Evolutionary conservation across 2,329 filamentous ascomycete species (phyloP), one percentile per base, ranked within the genome.

Genomic region (Fusarium agapanthi): DNA sequence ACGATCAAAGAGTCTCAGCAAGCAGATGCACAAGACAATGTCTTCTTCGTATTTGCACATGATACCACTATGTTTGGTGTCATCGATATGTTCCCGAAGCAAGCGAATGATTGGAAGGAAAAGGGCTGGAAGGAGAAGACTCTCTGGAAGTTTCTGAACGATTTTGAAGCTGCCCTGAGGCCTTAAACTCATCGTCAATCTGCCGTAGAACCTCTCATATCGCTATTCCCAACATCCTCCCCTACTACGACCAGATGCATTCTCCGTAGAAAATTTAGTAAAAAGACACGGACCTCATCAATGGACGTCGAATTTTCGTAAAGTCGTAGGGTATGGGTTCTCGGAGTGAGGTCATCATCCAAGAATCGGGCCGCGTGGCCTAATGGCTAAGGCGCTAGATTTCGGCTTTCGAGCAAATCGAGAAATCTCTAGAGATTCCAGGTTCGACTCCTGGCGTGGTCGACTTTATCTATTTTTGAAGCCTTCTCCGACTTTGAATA

Each of bases 341-440:
- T 45, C 12, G 0, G 4, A 68, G 4, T 8, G 38, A 34, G 1
- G 30, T 2, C 7, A 38, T 48, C 30, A 58, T 53, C 4, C 1
- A 44, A 51, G 2, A 34, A 43, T 6, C 22, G 12, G 66, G 66
- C 65, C 61, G 65, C 61, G 65, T 67, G 61, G 65, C 65, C 61
- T 67, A 67, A 67, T 66, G 61, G 65, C 65, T 66, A 67, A 67
- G 65, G 65, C 65, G 65, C 65, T 66, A 67, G 61, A 67, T 67
- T 67, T 67, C 61, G 65, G 65, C 24, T 66, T 37, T 11, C 15
- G 22, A 50, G 45, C 45, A 50, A 24, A 50, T 32, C 45, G 45
- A 50, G 45, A 50, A 67, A 28, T 43, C 65, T 67, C 61, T 67
- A 67, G 65, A 67, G 65, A 67, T 67, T 67, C 61, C 61, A 67